Percentiles rank a stretch among this genome's conserved stretches.
phyloP scores from a whole-genome alignment of 2,329 filamentous ascomycete species.

The Nemania abortiva region DNA sequence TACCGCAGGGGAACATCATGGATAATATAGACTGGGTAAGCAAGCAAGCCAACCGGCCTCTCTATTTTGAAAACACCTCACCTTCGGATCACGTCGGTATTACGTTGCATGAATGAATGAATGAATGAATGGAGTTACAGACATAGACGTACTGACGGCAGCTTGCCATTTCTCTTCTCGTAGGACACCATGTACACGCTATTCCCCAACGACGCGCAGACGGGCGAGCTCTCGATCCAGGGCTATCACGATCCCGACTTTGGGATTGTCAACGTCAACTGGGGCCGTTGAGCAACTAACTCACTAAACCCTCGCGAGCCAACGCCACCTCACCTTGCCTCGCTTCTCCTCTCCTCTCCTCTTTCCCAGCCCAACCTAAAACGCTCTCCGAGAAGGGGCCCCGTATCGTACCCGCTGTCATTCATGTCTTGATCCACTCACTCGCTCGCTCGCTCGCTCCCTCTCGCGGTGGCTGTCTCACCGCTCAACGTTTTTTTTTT shows the following conservation, averaged over 20 bases:
- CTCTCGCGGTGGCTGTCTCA: neutral
- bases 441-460: neutral
- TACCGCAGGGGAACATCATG: conserved; percentile 54
- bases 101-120: too few species aligned
- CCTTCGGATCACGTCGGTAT: neutral
- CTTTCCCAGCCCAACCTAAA: neutral
- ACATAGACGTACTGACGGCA: conserved; percentile 11
- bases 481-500: neutral
- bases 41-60: conserved; percentile 49
- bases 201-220: conserved; percentile 56
- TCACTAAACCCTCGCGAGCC: neutral
- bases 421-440: neutral
- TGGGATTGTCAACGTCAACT: conserved; percentile 49
- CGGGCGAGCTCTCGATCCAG: conserved; percentile 55
- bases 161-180: neutral
- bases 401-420: neutral
- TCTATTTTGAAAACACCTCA: neutral
- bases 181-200: conserved; percentile 55
- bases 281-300: conserved; percentile 37
- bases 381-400: neutral
- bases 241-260: conserved; percentile 55
- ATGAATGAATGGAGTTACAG: too few species aligned
- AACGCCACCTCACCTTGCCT: neutral
- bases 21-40: conserved; percentile 74
- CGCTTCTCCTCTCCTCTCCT: too few species aligned